phyloP scores from a whole-genome alignment of 1,284 basidiomycete species.

The Fomitopsis betulina region DNA sequence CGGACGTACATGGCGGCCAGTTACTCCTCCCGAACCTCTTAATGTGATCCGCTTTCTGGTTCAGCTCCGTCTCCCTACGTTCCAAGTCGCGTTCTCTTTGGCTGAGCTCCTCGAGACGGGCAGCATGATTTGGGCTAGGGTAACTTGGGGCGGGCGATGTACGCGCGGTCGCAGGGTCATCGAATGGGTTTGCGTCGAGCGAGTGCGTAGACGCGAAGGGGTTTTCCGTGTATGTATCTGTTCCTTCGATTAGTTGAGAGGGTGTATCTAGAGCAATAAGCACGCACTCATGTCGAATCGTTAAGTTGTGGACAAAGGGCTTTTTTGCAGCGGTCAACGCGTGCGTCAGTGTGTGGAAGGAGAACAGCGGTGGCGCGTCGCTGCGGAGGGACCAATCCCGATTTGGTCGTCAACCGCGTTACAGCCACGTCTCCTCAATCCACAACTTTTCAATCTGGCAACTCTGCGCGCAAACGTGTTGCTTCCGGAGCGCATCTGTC shows the following conservation, averaged over 20 bases:
- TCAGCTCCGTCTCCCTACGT: slow-evolving; percentile 69
- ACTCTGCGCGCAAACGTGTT: too few species aligned
- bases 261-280: not conserved
- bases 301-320: not conserved
- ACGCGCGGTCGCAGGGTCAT: slow-evolving; percentile 51
- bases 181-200: slow-evolving; percentile 80
- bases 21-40: slow-evolving; percentile 82
- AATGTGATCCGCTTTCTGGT: slow-evolving; percentile 65
- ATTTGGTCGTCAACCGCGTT: slow-evolving; percentile 4
- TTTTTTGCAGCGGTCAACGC: slow-evolving; percentile 4
- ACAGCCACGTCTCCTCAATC: not conserved
- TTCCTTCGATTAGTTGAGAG: not conserved
- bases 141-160: slow-evolving; percentile 13
- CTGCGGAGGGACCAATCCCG: not conserved
- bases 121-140: slow-evolving; percentile 32
- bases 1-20: slow-evolving; percentile 76
- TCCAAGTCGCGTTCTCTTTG: slow-evolving; percentile 79
- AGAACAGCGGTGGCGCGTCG: not conserved
- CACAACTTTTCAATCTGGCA: too few species aligned
- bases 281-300: slow-evolving; percentile 20
- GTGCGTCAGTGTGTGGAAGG: not conserved
- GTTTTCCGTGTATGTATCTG: slow-evolving; percentile 53
- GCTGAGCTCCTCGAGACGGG: slow-evolving; percentile 57
- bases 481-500: too few species aligned
- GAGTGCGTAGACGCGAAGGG: slow-evolving; percentile 82